Evolutionary conservation across 2,329 filamentous ascomycete genomes (phyloP).

Genomic region (Grosmannia huntii): DNA sequence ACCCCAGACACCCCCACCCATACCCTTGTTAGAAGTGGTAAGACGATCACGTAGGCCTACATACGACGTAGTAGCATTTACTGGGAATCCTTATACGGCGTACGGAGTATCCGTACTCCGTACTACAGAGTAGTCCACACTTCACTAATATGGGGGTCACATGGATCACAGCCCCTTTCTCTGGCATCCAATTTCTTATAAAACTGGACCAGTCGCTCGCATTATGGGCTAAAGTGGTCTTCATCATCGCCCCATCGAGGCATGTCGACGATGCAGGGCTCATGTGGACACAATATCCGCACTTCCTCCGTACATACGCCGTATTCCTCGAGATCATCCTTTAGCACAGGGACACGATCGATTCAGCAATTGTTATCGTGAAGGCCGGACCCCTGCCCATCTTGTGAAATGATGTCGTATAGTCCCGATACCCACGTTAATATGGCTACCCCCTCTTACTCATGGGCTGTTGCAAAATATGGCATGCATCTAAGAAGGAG

Average conservation of each 20-base stretch:
- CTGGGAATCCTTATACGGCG: not conserved
- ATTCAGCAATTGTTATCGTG: too few relatives aligned
- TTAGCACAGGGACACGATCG: not conserved
- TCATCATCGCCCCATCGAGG: constrained; percentile 22
- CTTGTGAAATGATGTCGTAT: too few relatives aligned
- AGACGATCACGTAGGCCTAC: not conserved
- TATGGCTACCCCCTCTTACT: too few relatives aligned
- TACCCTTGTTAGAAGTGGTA: not conserved
- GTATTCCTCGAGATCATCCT: constrained; percentile 11
- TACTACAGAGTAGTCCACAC: too few relatives aligned
- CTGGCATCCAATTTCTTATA: constrained; percentile 2
- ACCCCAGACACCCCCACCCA: not conserved
- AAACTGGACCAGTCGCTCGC: not conserved
- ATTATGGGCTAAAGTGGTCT: constrained; percentile 12
- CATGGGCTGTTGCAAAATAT: too few relatives aligned
- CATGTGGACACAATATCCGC: constrained; percentile 19
- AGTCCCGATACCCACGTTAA: too few relatives aligned
- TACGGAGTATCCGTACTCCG: too few relatives aligned
- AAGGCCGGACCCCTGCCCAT: too few relatives aligned
- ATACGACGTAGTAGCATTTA: not conserved
- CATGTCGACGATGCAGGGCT: constrained; percentile 26
- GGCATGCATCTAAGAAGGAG: too few relatives aligned
- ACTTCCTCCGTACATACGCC: constrained; percentile 23
- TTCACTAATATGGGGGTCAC: not conserved
- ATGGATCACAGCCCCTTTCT: not conserved